These are phyloP conservation scores for Forsythia suspensa DNA, from an alignment of 257 asterid species.

Conservation along the genomic window DNA sequence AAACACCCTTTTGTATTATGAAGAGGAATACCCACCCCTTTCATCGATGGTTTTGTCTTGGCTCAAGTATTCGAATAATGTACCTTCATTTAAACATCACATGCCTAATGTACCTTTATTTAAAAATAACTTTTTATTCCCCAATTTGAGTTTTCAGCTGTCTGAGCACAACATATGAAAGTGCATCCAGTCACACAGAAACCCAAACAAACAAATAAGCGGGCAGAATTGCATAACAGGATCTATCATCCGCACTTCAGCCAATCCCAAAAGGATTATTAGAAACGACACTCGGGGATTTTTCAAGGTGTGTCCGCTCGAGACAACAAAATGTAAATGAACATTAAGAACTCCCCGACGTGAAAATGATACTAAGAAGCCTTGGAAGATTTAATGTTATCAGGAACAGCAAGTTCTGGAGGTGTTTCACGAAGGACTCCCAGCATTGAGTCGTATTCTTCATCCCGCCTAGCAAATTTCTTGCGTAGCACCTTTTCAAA, in stretches of 20 bases:
- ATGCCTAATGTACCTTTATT: background rate
- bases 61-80: too few species aligned
- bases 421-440: constrained; percentile 52
- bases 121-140: too few species aligned
- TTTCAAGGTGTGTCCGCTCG: constrained; percentile 22
- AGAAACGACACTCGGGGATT: constrained; percentile 31
- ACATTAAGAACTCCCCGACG: background rate
- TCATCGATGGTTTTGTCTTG: too few species aligned
- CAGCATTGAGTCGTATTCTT: constrained; percentile 53
- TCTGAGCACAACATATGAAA: constrained; percentile 13
- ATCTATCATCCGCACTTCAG: constrained; percentile 34
- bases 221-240: constrained; percentile 44
- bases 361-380: constrained; percentile 31
- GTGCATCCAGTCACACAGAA: constrained; percentile 21
- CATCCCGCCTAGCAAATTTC: constrained; percentile 60
- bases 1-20: too few species aligned
- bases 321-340: constrained; percentile 22
- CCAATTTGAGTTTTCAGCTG: constrained; percentile 9
- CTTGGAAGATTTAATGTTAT: constrained; percentile 49
- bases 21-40: too few species aligned
- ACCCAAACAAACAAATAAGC: constrained; percentile 15
- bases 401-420: constrained; percentile 48
- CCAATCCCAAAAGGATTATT: constrained; percentile 46
- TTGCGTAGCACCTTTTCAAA: constrained; percentile 78
- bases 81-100: background rate